These are phyloP conservation scores for Chaetomiaceae sp. DNA, from an alignment of 2,329 filamentous ascomycete genomes.

Conservation along the genomic window DNA sequence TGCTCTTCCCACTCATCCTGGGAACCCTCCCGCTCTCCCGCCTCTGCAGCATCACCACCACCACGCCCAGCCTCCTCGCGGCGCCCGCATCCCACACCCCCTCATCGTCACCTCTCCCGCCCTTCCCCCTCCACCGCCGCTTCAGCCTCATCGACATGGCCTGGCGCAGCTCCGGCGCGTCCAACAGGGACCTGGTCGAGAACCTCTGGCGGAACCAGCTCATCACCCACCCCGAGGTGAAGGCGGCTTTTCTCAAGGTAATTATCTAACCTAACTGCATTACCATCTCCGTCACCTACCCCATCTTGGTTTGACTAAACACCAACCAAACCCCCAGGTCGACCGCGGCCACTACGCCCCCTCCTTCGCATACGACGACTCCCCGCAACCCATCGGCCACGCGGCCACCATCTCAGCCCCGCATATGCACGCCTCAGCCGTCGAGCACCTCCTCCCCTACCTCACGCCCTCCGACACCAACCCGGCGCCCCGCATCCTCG, in stretches of 20 bases:
- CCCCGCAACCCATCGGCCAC: conserved; percentile 52
- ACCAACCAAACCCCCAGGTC: conserved; percentile 49
- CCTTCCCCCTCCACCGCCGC: background rate
- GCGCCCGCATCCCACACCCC: background rate
- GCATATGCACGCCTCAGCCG: conserved; percentile 56
- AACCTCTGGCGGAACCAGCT: conserved; percentile 70
- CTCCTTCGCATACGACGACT: conserved; percentile 59
- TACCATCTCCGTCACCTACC: background rate
- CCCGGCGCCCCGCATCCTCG: conserved; percentile 54
- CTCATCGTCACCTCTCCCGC: too few relatives aligned
- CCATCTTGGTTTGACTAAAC: background rate
- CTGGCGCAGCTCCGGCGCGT: conserved; percentile 75
- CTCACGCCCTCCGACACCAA: conserved; percentile 34
- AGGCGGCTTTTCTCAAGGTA: conserved; percentile 74
- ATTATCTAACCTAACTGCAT: conserved; percentile 20
- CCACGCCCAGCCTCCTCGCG: background rate
- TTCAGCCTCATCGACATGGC: conserved; percentile 62
- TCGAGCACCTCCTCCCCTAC: conserved; percentile 45
- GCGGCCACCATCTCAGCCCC: conserved; percentile 54
- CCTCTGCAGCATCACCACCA: background rate
- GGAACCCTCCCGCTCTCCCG: background rate
- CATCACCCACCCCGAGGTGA: conserved; percentile 67
- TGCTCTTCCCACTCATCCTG: background rate
- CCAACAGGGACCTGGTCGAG: conserved; percentile 70
- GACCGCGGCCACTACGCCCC: conserved; percentile 84